Base-by-base conservation (phyloP, 2,329 filamentous ascomycete genomes). In the Paecilomyces niveus region DNA sequence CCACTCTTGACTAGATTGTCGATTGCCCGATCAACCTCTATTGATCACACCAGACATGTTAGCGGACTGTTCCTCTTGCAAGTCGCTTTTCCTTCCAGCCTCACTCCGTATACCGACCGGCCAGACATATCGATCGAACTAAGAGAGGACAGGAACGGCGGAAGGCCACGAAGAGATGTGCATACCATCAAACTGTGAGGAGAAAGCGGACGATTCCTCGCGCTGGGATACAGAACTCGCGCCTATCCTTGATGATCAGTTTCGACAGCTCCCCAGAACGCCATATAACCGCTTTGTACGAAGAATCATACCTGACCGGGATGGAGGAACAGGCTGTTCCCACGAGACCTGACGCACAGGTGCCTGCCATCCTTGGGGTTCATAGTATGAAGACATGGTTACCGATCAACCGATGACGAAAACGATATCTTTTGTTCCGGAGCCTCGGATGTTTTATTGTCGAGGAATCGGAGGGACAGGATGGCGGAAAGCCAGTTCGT, bases 1-100 rank as follows among this genome's bases (percentile, higher is more conserved):
- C 92, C 92, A 74, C 92, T 96, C 83, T 97, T 97, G 70, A 93
- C 84, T 61, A 99, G 84, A 76, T 97, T 97, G 71, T 97, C 94
- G 70, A 93, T 87, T 66, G 93, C 93, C 73, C 93, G 89, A 65
- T 97, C 94, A 68, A 99, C 92, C 85, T 99, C 94, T 96, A 71
- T 55, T 65, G n/a, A 45, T n/a, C 15, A 45, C 39, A 45, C 39
- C n/a, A 45, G 15, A 53, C 58, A 50, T 9, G 65, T 74, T 61
- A 76, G 67, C 63, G 63, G 53, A 24, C 22, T 24, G 8, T 52
- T 26, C 9, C 22, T 29, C 50, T 9, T 11, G 50, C 21, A 29
- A 52, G 11, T 24, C 54, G n/a, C 9, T 45, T 45, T 45, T n/a
- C 39, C 39, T 45, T n/a, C 39, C 39, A 45, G 5, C 39, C 39